A percentile compares a stretch with the other conserved stretches of the same genome.
Conservation (phyloP, 2,329 filamentous ascomycete genomes). For the Fusarium sp. region DNA sequence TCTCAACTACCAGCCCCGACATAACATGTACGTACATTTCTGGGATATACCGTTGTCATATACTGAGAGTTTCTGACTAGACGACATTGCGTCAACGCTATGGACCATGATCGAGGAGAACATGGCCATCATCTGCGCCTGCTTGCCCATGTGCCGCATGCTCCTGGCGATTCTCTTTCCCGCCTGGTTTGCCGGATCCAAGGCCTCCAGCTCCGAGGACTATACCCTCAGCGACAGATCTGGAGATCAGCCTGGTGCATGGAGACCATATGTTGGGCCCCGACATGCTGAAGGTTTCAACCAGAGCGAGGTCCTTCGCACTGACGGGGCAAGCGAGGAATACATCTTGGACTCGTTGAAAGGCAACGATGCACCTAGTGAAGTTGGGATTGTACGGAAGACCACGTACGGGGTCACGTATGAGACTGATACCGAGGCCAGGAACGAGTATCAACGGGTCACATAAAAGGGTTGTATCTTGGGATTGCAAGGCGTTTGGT, state of each 20-base stretch:
- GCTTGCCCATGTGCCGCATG: conserved; percentile 55
- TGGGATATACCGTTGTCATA: neutral
- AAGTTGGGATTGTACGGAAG: conserved; percentile 48
- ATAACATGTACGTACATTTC: conserved; percentile 49
- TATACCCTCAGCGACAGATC: conserved; percentile 10
- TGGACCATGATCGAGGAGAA: conserved; percentile 57
- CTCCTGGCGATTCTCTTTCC: conserved; percentile 54
- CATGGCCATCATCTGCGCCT: conserved; percentile 55
- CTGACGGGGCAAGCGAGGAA: conserved; percentile 50
- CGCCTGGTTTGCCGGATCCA: conserved; percentile 44
- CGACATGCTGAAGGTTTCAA: conserved; percentile 43
- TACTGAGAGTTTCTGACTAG: conserved; percentile 22
- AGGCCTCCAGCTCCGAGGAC: conserved; percentile 7
- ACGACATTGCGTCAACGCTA: conserved; percentile 52
- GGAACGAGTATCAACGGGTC: neutral
- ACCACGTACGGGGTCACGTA: conserved; percentile 53
- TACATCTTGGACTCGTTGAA: conserved; percentile 47
- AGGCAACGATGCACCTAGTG: conserved; percentile 21
- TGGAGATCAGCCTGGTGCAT: conserved; percentile 36
- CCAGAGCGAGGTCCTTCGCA: conserved; percentile 44
- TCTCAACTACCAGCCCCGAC: conserved; percentile 54
- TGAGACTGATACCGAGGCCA: conserved; percentile 35
- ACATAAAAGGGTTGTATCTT: neutral
- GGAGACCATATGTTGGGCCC: conserved; percentile 50
- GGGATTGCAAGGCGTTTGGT: neutral